Evolutionary conservation across 2,329 filamentous ascomycete genomes (phyloP).

Genomic region (Clonostachys sp.): DNA sequence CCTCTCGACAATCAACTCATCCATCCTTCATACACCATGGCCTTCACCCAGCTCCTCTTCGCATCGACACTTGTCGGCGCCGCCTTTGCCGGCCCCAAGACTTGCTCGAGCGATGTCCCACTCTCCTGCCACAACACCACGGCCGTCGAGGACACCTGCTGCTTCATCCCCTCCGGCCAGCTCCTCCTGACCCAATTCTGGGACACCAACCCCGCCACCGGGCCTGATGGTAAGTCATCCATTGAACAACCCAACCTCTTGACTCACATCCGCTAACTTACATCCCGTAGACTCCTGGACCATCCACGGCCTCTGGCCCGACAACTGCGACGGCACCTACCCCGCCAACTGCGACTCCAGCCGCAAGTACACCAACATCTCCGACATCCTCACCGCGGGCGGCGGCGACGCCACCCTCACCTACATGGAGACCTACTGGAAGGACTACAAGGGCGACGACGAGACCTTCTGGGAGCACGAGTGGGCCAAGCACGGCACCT

Average conservation of each 20-base stretch:
- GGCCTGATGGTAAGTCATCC: slow-evolving; percentile 37
- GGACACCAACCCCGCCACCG: slow-evolving; percentile 62
- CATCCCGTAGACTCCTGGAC: slow-evolving; percentile 61
- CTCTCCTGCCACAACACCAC: slow-evolving; percentile 63
- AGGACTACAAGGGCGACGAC: slow-evolving; percentile 60
- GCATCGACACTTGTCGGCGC: slow-evolving; percentile 7
- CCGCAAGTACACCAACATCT: slow-evolving; percentile 62
- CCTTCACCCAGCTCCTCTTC: too few species aligned
- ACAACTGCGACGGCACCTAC: slow-evolving; percentile 67
- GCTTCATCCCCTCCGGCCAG: slow-evolving; percentile 68
- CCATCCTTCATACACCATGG: too few species aligned
- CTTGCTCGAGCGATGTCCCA: slow-evolving; percentile 26
- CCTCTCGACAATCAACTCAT: too few species aligned
- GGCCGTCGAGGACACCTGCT: slow-evolving; percentile 60
- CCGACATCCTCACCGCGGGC: slow-evolving; percentile 52
- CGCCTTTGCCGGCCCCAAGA: slow-evolving; percentile 6
- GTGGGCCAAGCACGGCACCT: slow-evolving; percentile 72
- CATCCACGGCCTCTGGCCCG: slow-evolving; percentile 65
- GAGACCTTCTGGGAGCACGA: slow-evolving; percentile 70
- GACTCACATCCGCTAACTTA: neutral
- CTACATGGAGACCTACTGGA: slow-evolving; percentile 71
- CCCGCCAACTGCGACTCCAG: slow-evolving; percentile 59
- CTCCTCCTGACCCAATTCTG: slow-evolving; percentile 75
- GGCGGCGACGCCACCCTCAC: slow-evolving; percentile 47
- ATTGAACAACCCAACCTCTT: neutral